Evolutionary conservation across 208 protist species (phyloP).

Genomic region (Trypanosoma platydactyli): DNA sequence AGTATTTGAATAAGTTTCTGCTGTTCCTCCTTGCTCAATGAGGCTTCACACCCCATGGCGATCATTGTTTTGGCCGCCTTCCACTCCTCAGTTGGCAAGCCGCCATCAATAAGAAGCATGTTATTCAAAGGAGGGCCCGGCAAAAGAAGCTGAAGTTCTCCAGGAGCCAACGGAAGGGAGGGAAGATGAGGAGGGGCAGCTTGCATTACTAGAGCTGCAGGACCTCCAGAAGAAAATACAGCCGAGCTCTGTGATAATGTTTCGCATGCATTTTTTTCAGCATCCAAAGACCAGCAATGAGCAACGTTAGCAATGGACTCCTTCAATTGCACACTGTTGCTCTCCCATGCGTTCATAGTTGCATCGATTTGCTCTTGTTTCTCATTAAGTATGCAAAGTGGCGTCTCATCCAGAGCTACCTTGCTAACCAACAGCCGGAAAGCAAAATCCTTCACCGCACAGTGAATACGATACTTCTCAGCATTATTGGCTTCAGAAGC

Average conservation of each 20-base stretch:
- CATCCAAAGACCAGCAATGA: conserved; percentile 53
- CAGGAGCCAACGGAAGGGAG: conserved; percentile 42
- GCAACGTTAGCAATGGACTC: conserved; percentile 61
- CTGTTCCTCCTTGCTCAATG: conserved; percentile 45
- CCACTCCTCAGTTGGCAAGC: conserved; percentile 41
- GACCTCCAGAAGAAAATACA: conserved; percentile 37
- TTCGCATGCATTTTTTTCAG: conserved; percentile 45
- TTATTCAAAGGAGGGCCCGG: conserved; percentile 29
- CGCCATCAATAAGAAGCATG: conserved; percentile 51
- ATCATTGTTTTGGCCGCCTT: conserved; percentile 39
- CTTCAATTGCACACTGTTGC: conserved; percentile 45
- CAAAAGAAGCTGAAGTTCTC: conserved; percentile 61
- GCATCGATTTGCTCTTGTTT: conserved; percentile 68
- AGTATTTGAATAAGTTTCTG: conserved; percentile 34
- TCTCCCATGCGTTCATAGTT: conserved; percentile 62
- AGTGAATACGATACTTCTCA: conserved; percentile 68
- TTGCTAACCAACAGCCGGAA: conserved; percentile 59
- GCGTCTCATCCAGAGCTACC: conserved; percentile 44
- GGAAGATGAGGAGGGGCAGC: conserved; percentile 44
- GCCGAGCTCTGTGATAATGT: conserved; percentile 39
- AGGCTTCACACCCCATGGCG: conserved; percentile 23
- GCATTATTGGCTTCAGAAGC: conserved; percentile 52
- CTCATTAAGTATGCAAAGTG: conserved; percentile 35
- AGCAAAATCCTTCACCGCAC: conserved; percentile 60
- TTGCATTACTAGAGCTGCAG: conserved; percentile 36